Base-by-base conservation (phyloP, 1,284 basidiomycete species). In the Ganoderma sp. region DNA sequence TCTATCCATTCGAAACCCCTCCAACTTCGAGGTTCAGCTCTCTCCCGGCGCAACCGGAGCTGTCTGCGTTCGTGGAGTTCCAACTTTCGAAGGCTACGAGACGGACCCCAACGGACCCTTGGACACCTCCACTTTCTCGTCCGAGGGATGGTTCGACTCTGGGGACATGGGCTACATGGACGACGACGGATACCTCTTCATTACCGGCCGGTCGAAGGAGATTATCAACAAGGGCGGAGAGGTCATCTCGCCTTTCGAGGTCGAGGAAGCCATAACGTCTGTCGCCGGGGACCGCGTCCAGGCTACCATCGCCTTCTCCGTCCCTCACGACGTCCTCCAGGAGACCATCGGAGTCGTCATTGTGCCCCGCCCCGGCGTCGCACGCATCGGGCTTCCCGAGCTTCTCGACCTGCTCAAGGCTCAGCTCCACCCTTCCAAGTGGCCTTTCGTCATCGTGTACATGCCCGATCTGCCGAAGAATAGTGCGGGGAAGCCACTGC, bases 141-240 rank as follows among this genome's bases (percentile, higher is more conserved):
- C 74, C 39, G 80, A 83, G 67, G 84, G 84, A 14, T 85, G 84
- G 84, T 85, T 85, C 75, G 85, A 90, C 68, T 88, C 88, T 3
- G 89, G 89, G 5, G 90, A 91, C 73, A 82, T 88, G 73, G 90
- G 90, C 4, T 84, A 85, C 72, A 81, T 89, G 78, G 87, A 90
- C 75, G 72, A 78, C 32, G 85, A 88, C 67, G 88, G 89, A 25
- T 88, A 89, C 75, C 77, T 90, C 6, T 83, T 84, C 69, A 84
- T 88, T 67, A 88, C 87, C 0, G 87, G 87, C 9, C 81, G 87
- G 32, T 83, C 87, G 14, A 88, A 88, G 76, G 87, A 88, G 79
- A 84, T 88, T 68, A 88, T 87, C 75, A 87, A 88, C 75, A 84
- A 85, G 69, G 88, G 87, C 15, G 89, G 89, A 2, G 89, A 91